Evolutionary conservation across 2,329 filamentous ascomycete genomes (phyloP).

Genomic region (Aspergillus caelatus): DNA sequence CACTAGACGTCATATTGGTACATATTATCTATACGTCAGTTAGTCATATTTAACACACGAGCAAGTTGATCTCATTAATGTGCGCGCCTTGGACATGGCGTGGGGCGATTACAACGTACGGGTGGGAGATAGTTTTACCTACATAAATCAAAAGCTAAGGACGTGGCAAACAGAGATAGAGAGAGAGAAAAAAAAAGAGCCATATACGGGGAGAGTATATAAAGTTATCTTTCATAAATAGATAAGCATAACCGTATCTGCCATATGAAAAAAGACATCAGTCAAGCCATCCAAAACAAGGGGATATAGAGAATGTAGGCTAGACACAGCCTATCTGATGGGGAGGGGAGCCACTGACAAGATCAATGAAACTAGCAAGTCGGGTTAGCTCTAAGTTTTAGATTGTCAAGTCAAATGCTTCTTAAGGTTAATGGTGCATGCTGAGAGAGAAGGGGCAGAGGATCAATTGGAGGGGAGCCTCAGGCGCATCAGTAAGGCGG

Average conservation of each 20-base stretch:
- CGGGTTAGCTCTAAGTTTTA: neutral
- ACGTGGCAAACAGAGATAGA: neutral
- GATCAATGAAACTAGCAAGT: neutral
- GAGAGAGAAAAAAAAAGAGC: neutral
- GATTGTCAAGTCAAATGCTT: conserved; percentile 2
- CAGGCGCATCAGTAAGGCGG: conserved; percentile 1
- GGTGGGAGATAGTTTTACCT: neutral
- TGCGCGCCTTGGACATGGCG: neutral
- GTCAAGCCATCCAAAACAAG: neutral
- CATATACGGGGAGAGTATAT: neutral
- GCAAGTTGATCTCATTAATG: neutral
- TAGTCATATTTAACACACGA: neutral
- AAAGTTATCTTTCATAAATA: neutral
- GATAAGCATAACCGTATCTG: conserved; percentile 2
- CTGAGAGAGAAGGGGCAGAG: neutral
- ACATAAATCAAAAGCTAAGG: neutral
- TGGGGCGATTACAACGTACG: neutral
- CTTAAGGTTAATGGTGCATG: neutral
- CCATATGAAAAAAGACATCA: too few relatives aligned
- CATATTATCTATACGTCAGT: conserved; percentile 23
- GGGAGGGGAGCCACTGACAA: neutral
- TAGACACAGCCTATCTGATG: neutral
- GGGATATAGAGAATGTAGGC: neutral
- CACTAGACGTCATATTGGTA: conserved; percentile 34
- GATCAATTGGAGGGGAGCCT: neutral